Conservation (phyloP, 352 stramenopile genomes). For the Lagenidium giganteum region DNA sequence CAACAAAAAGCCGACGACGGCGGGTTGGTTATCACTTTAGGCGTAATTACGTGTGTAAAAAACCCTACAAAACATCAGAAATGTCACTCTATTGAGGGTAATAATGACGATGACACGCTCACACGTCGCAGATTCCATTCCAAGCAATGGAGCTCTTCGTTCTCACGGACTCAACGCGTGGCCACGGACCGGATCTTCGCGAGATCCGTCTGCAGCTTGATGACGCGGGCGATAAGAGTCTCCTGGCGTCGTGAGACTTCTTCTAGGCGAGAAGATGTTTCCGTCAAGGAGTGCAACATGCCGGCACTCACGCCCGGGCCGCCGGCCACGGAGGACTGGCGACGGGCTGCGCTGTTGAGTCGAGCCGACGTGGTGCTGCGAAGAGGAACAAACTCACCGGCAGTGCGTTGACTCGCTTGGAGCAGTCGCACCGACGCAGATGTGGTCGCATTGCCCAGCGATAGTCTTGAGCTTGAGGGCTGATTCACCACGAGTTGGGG, state of each 20-base stretch:
- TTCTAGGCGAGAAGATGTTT: slow-evolving; percentile 32
- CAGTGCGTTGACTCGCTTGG: slow-evolving; percentile 17
- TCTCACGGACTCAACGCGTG: not conserved
- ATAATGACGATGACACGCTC: too few species aligned
- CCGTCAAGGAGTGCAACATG: slow-evolving; percentile 39
- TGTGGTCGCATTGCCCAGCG: slow-evolving; percentile 7
- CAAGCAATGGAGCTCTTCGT: slow-evolving; percentile 1
- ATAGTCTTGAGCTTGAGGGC: slow-evolving; percentile 2
- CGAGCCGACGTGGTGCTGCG: slow-evolving; percentile 28
- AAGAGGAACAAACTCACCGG: slow-evolving; percentile 17
- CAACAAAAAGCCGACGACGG: too few species aligned
- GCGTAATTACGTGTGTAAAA: not conserved
- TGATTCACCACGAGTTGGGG: slow-evolving; percentile 1
- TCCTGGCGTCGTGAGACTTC: slow-evolving; percentile 43
- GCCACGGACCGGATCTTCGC: slow-evolving; percentile 7
- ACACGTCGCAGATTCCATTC: too few species aligned
- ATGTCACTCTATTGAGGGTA: slow-evolving; percentile 8
- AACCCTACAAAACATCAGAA: slow-evolving; percentile 2
- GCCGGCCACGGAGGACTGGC: slow-evolving; percentile 12
- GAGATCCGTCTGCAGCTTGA: slow-evolving; percentile 29
- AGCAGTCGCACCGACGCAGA: slow-evolving; percentile 13
- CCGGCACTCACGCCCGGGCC: slow-evolving; percentile 18
- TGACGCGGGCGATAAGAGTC: slow-evolving; percentile 30
- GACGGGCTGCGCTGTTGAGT: slow-evolving; percentile 27
- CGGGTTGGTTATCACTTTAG: not conserved